Conservation (phyloP, 768 basidiomycete genomes). For the Boletellus sp. region DNA sequence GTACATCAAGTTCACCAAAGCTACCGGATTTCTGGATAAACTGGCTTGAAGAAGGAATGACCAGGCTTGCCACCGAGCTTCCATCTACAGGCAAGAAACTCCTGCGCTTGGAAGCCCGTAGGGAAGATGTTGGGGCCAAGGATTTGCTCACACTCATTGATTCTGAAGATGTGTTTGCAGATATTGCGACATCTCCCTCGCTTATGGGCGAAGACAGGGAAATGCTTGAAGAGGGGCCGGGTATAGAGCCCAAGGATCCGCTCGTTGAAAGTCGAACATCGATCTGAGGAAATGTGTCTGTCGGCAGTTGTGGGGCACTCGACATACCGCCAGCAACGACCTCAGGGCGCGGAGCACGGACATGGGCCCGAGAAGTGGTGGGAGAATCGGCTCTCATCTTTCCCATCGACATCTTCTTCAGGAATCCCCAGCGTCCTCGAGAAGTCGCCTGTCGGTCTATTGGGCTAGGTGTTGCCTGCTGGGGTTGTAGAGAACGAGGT, state of each 20-base stretch:
- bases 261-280: slow-evolving; percentile 72
- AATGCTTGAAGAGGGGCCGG: slow-evolving; percentile 33
- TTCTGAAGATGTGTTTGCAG: slow-evolving; percentile 2
- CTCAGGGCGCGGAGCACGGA: slow-evolving; percentile 16
- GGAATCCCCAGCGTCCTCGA: slow-evolving; percentile 84
- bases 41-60: slow-evolving; percentile 58
- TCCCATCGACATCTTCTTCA: slow-evolving; percentile 99
- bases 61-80: slow-evolving; percentile 56
- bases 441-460: slow-evolving; percentile 22
- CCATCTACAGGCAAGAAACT: slow-evolving; percentile 87
- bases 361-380: slow-evolving; percentile 31
- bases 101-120: slow-evolving; percentile 65
- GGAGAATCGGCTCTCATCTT: slow-evolving; percentile 74
- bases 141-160: slow-evolving; percentile 24
- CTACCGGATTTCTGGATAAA: slow-evolving; percentile 51
- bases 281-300: slow-evolving; percentile 53
- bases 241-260: slow-evolving; percentile 53
- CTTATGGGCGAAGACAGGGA: slow-evolving; percentile 21
- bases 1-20: slow-evolving; percentile 33
- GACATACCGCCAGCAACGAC: slow-evolving; percentile 13
- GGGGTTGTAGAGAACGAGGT: slow-evolving; percentile 17
- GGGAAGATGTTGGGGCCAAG: slow-evolving; percentile 40
- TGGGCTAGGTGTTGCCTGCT: slow-evolving; percentile 19
- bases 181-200: slow-evolving; percentile 17
- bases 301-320: slow-evolving; percentile 30